Conservation (phyloP, 345 rosid genomes). For the Salix koriyanagi region DNA sequence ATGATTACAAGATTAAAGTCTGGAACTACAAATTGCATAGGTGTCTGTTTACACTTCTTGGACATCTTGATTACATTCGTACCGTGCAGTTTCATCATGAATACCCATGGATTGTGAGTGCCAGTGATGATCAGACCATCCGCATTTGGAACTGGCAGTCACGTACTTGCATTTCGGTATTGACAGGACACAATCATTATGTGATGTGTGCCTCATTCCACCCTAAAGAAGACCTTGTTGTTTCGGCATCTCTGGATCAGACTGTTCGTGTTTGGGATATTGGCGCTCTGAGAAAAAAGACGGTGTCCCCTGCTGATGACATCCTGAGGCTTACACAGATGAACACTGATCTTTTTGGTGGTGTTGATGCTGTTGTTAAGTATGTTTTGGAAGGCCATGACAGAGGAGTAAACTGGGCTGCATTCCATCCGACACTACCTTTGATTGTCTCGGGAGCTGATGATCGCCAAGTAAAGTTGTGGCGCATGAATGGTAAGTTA, state of each 20-base stretch:
- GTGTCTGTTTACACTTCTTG: constrained; percentile 91
- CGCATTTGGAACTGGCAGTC: constrained; percentile 99
- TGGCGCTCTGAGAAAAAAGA: constrained; percentile 78
- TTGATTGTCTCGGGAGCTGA: constrained; percentile 97
- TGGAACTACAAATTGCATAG: constrained; percentile 93
- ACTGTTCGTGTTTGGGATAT: constrained; percentile 99
- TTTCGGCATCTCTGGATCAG: constrained; percentile 94
- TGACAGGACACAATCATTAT: constrained; percentile 97
- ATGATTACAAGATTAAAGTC: constrained; percentile 94
- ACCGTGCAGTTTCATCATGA: constrained; percentile 98
- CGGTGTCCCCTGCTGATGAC: constrained; percentile 91
- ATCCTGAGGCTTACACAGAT: constrained; percentile 78
- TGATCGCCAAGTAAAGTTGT: constrained; percentile 93
- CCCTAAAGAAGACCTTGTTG: constrained; percentile 94
- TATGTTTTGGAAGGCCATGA: constrained; percentile 98
- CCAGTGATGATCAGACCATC: constrained; percentile 97
- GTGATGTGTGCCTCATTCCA: constrained; percentile 99
- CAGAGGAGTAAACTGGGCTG: constrained; percentile 98
- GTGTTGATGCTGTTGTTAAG: constrained; percentile 90
- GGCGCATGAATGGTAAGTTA: constrained; percentile 91
- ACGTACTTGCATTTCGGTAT: constrained; percentile 84
- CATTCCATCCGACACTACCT: constrained; percentile 93
- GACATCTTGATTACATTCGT: constrained; percentile 95
- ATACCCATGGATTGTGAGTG: constrained; percentile 97
- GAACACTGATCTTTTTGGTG: constrained; percentile 92